Evolutionary conservation across 305 asterid genomes (phyloP), one percentile per base, ranked within the genome.

Genomic region (Galium porrigens): DNA sequence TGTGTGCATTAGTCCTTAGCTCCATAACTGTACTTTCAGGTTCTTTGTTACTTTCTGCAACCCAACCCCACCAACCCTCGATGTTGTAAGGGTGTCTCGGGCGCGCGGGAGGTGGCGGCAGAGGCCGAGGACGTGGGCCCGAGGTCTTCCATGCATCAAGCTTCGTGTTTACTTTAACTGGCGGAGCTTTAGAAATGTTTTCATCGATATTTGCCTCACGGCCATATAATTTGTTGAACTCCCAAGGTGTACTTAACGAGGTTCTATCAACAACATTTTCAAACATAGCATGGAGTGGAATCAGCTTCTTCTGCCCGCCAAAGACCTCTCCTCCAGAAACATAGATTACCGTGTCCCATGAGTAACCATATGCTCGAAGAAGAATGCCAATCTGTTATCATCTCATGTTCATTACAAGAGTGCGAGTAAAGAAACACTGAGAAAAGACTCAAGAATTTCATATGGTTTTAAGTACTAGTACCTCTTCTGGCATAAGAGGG

Each of bases 1-100:
- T 88, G 70, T 92, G 99, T 10, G 97, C 97, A 65, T 83, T 89
- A 49, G 87, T 92, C 70, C 99, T 82, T 78, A 92, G 74, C 82
- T 92, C 99, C 76, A 81, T 81, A 34, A 92, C 94, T 0, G 97
- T 92, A 65, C 95, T 89, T 69, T 89, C 99, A 0, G 99, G 97
- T 75, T 92, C 97, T 6, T 86, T 85, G 63, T 92, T 96, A 36
- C 97, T 89, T 85, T 92, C 97, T 4, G 99, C 95, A 42, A 92
- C 99, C 99, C 96, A 92, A 63, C 99, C 99, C 99, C 96, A 92
- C 99, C 99, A 92, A 4, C 99, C 99, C 73, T 92, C 97, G n/a
- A 92, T 81, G 68, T 92, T 87, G 79, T 92, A 92, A 36, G 96
- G 87, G 55, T 87, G 81, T 76, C 87, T 89, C 5, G 82, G 80